Evolutionary conservation across 305 asterid species (phyloP).

Genomic region (Plantago coronopus): DNA sequence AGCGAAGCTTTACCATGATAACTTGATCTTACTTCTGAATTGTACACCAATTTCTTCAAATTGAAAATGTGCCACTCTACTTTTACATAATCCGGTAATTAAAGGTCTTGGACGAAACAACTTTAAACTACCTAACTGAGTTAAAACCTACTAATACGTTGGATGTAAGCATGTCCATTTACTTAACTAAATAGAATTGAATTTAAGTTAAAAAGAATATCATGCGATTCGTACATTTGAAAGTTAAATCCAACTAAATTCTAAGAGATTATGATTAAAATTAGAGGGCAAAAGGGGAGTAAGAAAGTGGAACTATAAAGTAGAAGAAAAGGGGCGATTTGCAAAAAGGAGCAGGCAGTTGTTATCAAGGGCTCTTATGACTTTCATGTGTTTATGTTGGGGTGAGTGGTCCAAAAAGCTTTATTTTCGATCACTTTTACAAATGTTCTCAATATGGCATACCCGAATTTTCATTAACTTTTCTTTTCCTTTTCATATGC

Average conservation of each 20-base stretch:
- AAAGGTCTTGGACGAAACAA: too few relatives aligned
- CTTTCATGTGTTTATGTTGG: slow-evolving; percentile 34
- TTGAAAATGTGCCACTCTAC: too few relatives aligned
- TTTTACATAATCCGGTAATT: too few relatives aligned
- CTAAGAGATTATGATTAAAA: neutral
- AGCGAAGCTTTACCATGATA: too few relatives aligned
- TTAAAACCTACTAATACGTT: too few relatives aligned
- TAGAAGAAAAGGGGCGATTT: slow-evolving; percentile 10
- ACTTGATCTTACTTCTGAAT: too few relatives aligned
- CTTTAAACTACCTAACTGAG: too few relatives aligned
- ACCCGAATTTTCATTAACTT: neutral
- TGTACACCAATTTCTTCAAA: too few relatives aligned
- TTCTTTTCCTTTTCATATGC: neutral
- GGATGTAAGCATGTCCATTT: too few relatives aligned
- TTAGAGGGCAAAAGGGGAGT: neutral
- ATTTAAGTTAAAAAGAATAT: too few relatives aligned
- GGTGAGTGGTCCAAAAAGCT: slow-evolving; percentile 28
- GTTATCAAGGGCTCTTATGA: slow-evolving; percentile 25
- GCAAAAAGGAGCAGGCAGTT: slow-evolving; percentile 10
- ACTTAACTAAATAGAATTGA: too few relatives aligned
- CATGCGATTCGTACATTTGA: too few relatives aligned
- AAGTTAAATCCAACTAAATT: slow-evolving; percentile 1
- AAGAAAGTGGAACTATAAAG: slow-evolving; percentile 14
- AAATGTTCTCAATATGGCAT: slow-evolving; percentile 5
- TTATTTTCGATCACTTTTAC: neutral